Evolutionary conservation across 495 filamentous ascomycete genomes (phyloP).

Genomic region (Daldinia decipiens): DNA sequence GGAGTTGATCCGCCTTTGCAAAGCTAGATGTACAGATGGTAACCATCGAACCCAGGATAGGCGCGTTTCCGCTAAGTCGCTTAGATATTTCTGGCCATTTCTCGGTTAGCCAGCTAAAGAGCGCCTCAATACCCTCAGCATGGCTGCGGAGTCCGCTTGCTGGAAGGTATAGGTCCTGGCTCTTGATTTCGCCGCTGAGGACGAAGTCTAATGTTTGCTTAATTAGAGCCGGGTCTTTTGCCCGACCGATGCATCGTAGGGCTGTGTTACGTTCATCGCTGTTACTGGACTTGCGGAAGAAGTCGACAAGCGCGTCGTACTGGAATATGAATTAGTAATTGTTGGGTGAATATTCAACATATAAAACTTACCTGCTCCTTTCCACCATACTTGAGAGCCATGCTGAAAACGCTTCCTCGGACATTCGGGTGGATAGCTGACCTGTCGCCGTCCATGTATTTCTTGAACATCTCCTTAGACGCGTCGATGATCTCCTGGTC

Average conservation of each 20-base stretch:
- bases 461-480: constrained; percentile 78
- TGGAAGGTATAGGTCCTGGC: constrained; percentile 94
- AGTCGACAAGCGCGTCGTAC: constrained; percentile 82
- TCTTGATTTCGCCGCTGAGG: constrained; percentile 85
- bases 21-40: constrained; percentile 86
- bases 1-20: constrained; percentile 76
- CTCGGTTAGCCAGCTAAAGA: constrained; percentile 84
- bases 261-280: constrained; percentile 97
- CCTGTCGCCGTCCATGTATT: constrained; percentile 72
- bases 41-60: constrained; percentile 89
- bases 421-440: constrained; percentile 79
- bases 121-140: constrained; percentile 77
- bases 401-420: constrained; percentile 73
- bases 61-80: constrained; percentile 71
- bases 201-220: constrained; percentile 79
- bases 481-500: constrained; percentile 70
- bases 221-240: constrained; percentile 81
- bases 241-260: constrained; percentile 83
- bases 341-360: constrained; percentile 5
- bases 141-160: constrained; percentile 81
- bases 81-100: constrained; percentile 86
- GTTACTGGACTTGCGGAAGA: constrained; percentile 85
- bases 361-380: constrained; percentile 69
- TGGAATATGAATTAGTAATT: constrained; percentile 48
- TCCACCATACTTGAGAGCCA: constrained; percentile 76